phyloP scores from a whole-genome alignment of 148 eudicot genomes.

The Camellia japonica region DNA sequence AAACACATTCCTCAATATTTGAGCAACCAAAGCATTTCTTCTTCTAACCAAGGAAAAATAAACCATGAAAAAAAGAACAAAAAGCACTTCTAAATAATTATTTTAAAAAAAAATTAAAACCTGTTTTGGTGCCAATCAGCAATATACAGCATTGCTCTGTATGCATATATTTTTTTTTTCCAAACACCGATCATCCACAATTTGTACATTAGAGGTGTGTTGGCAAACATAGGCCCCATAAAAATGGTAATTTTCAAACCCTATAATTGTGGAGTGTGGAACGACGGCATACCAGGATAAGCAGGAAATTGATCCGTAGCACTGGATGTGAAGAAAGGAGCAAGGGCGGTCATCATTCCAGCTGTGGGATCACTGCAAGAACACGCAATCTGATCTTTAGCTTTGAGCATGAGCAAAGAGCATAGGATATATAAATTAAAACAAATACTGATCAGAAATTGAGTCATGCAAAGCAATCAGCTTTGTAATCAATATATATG shows the following conservation, averaged over 20 bases:
- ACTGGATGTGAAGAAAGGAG: conserved; percentile 21
- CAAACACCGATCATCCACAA: neutral
- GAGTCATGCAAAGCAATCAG: neutral
- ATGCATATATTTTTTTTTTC: neutral
- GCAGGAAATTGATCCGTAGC: conserved; percentile 25
- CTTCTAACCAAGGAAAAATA: neutral
- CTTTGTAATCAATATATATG: too few species aligned
- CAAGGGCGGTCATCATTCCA: conserved; percentile 25
- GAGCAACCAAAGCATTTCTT: neutral
- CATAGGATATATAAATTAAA: neutral
- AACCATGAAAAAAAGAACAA: too few species aligned
- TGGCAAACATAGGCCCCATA: neutral
- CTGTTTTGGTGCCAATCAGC: neutral
- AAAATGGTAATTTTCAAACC: neutral
- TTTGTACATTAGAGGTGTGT: conserved; percentile 5
- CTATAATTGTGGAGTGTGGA: conserved; percentile 37
- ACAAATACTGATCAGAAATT: neutral
- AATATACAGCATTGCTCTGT: neutral
- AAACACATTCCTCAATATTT: neutral
- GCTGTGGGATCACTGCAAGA: conserved; percentile 36
- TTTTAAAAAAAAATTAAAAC: neutral
- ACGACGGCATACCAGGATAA: conserved; percentile 21
- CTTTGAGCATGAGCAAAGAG: neutral
- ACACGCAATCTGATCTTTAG: neutral
- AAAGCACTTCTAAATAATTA: neutral